A percentile compares a stretch with the other conserved stretches of the same genome.
Evolutionary conservation across 2,329 filamentous ascomycete species (phyloP).

Genomic region (Ceratocystis lukuohia): DNA sequence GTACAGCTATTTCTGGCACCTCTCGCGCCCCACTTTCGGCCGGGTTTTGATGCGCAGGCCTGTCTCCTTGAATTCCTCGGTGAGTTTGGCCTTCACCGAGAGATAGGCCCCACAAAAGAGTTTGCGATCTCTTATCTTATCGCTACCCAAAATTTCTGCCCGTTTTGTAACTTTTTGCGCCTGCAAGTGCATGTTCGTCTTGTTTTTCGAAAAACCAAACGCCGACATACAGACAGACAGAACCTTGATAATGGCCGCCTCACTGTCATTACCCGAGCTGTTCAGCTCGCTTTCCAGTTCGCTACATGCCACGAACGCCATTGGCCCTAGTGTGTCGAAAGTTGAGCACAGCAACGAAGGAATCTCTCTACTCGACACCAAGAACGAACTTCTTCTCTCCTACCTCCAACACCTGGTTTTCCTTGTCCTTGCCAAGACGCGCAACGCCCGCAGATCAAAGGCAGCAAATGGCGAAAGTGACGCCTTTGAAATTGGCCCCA

Average conservation of each 20-base stretch:
- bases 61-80: neutral
- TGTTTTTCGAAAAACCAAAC: neutral
- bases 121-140: conserved; percentile 16
- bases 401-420: conserved; percentile 93
- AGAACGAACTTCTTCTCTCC: conserved; percentile 92
- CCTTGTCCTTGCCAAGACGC: conserved; percentile 67
- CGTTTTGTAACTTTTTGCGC: conserved; percentile 12
- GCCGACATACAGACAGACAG: neutral
- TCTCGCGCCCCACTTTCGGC: neutral
- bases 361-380: conserved; percentile 86
- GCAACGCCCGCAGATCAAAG: conserved; percentile 32
- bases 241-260: conserved; percentile 33
- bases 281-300: conserved; percentile 45
- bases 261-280: conserved; percentile 36
- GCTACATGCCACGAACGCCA: conserved; percentile 50
- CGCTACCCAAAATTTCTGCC: conserved; percentile 11
- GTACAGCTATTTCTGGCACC: neutral
- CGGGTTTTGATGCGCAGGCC: neutral
- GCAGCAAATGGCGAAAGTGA: conserved; percentile 5
- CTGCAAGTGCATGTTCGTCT: neutral
- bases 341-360: conserved; percentile 68
- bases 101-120: conserved; percentile 17
- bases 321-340: conserved; percentile 46
- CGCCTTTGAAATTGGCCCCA: conserved; percentile 27
- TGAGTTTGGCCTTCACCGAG: neutral